phyloP scores from a whole-genome alignment of 306 rosid genomes.

The Hippophae rhamnoides region DNA sequence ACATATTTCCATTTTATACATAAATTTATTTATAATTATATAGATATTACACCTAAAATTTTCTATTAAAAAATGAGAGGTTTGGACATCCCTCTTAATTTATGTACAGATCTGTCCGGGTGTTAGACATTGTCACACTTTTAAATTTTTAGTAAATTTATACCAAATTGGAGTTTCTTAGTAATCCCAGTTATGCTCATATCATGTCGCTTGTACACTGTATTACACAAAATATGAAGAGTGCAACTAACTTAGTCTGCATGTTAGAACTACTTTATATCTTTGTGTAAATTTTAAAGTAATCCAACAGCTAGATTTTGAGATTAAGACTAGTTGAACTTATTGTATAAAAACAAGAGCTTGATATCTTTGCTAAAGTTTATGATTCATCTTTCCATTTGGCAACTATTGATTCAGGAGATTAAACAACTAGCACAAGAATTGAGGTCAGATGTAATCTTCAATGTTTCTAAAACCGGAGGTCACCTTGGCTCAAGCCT shows the following conservation, averaged over 20 bases:
- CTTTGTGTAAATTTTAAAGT: too few relatives aligned
- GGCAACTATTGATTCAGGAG: constrained; percentile 43
- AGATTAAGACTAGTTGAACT: neutral
- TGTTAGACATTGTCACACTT: too few relatives aligned
- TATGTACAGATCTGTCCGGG: too few relatives aligned
- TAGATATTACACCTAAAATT: too few relatives aligned
- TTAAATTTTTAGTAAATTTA: too few relatives aligned
- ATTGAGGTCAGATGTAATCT: constrained; percentile 84
- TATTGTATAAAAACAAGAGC: neutral
- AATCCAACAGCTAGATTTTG: too few relatives aligned
- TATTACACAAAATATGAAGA: neutral
- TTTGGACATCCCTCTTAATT: rapidly evolving
- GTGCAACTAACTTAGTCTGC: neutral
- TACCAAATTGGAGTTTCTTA: too few relatives aligned
- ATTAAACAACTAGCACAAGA: constrained; percentile 86
- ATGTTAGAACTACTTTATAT: too few relatives aligned
- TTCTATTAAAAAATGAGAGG: too few relatives aligned
- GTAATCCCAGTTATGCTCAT: too few relatives aligned
- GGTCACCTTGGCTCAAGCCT: constrained; percentile 95
- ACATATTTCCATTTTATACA: too few relatives aligned
- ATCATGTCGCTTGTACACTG: neutral
- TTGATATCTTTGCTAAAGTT: neutral
- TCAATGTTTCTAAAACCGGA: constrained; percentile 89
- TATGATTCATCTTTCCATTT: neutral
- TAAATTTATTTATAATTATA: too few relatives aligned